phyloP scores from a whole-genome alignment of 2,329 filamentous ascomycete species.

The Chrysosporium queenslandicum region DNA sequence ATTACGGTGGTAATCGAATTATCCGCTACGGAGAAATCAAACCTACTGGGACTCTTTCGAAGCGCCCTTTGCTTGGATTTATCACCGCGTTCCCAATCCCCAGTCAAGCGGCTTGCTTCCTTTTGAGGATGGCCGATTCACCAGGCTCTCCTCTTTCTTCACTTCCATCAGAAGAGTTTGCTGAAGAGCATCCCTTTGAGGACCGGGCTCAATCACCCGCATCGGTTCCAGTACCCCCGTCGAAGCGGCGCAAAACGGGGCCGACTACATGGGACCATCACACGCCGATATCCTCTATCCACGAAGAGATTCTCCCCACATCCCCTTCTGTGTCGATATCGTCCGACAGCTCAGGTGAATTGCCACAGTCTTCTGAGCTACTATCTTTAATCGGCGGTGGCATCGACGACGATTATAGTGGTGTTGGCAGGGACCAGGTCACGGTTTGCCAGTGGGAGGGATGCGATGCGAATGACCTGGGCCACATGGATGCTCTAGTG shows the following conservation, averaged over 20 bases:
- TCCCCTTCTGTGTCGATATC: constrained; percentile 63
- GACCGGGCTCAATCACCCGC: constrained; percentile 38
- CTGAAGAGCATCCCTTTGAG: constrained; percentile 47
- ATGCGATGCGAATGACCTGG: constrained; percentile 59
- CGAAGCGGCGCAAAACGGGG: constrained; percentile 41
- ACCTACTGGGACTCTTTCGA: neutral
- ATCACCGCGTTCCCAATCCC: neutral
- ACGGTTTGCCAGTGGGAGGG: constrained; percentile 70
- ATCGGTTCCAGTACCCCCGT: constrained; percentile 34
- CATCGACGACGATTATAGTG: constrained; percentile 55
- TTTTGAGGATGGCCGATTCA: constrained; percentile 41
- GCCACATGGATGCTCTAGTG: constrained; percentile 72
- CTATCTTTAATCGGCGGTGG: constrained; percentile 33
- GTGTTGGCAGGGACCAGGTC: constrained; percentile 62
- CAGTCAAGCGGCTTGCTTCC: neutral
- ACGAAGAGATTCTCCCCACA: constrained; percentile 32
- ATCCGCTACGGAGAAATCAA: too few relatives aligned
- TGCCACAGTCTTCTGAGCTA: constrained; percentile 59
- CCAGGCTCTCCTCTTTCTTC: constrained; percentile 56
- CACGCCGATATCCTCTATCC: constrained; percentile 40
- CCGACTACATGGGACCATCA: constrained; percentile 40
- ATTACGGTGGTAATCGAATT: neutral
- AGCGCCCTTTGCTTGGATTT: neutral
- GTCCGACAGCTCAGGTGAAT: constrained; percentile 79
- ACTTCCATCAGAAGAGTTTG: constrained; percentile 53